A percentile compares a stretch with the other conserved stretches of the same genome.
Conservation (phyloP, 2,329 filamentous ascomycete species). For the Ophiocordyceps unilateralis region DNA sequence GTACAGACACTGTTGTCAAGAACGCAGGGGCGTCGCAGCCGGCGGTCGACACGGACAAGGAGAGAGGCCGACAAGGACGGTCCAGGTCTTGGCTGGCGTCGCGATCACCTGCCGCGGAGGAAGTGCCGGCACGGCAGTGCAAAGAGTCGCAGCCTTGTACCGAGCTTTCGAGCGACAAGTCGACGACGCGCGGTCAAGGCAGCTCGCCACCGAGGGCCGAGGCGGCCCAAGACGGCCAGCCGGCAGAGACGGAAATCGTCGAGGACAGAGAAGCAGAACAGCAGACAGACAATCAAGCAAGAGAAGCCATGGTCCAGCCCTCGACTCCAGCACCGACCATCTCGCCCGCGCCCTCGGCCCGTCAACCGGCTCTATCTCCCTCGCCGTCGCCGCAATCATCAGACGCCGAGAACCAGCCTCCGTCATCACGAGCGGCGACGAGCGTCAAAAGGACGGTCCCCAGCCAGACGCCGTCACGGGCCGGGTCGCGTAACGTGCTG, state of each 20-base stretch:
- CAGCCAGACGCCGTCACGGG: constrained; percentile 35
- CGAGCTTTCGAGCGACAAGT: too few species aligned
- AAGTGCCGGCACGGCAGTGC: too few species aligned
- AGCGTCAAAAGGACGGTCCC: constrained; percentile 22
- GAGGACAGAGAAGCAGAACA: background rate
- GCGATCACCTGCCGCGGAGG: background rate
- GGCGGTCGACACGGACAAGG: background rate
- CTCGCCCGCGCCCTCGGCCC: constrained; percentile 29
- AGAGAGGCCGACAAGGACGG: constrained; percentile 4
- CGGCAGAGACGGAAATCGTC: background rate
- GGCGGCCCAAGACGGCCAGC: too few species aligned
- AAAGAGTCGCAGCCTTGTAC: too few species aligned
- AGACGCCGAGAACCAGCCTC: constrained; percentile 64
- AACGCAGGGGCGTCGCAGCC: too few species aligned
- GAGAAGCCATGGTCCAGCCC: constrained; percentile 10
- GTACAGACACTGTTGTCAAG: constrained; percentile 24
- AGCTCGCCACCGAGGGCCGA: too few species aligned
- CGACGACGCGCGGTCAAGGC: background rate
- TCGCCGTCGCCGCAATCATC: constrained; percentile 60
- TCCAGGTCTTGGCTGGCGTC: constrained; percentile 2
- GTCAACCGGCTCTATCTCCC: constrained; percentile 38
- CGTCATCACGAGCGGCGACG: constrained; percentile 43
- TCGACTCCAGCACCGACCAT: constrained; percentile 24
- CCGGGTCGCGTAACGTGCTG: constrained; percentile 43
- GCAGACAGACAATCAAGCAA: constrained; percentile 5